phyloP scores from a whole-genome alignment of 176 grass and related monocot genomes.

The Metroxylon sagu region DNA sequence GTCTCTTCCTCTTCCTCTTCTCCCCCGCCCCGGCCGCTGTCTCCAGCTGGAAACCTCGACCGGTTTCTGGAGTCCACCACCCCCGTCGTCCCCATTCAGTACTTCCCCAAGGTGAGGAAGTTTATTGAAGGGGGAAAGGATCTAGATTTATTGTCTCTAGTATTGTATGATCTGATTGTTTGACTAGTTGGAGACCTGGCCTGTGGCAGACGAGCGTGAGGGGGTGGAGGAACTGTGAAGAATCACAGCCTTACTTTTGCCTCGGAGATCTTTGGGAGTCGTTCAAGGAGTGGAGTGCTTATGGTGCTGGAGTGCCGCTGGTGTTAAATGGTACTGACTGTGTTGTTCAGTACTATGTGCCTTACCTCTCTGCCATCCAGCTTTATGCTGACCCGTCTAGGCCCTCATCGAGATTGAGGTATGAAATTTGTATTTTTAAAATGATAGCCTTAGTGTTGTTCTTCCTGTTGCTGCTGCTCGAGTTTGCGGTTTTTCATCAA shows the following conservation, averaged over 20 bases:
- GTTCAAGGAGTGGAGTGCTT: slow-evolving; percentile 96
- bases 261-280: slow-evolving; percentile 92
- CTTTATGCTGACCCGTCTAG: slow-evolving; percentile 52
- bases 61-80: slow-evolving; percentile 69
- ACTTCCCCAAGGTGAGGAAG: slow-evolving; percentile 41
- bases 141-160: not conserved
- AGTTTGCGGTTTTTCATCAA: no score
- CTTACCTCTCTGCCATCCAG: slow-evolving; percentile 90
- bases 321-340: slow-evolving; percentile 69
- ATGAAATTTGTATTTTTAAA: not conserved
- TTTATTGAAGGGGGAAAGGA: not conserved
- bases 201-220: slow-evolving; percentile 39
- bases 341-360: slow-evolving; percentile 89
- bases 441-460: not conserved
- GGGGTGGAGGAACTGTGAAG: slow-evolving; percentile 39
- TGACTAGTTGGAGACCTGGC: slow-evolving; percentile 3
- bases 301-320: slow-evolving; percentile 87
- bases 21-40: slow-evolving; percentile 3
- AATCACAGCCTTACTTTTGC: slow-evolving; percentile 50
- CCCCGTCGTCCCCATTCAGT: slow-evolving; percentile 44
- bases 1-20: slow-evolving; percentile 27
- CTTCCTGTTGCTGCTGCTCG: not conserved
- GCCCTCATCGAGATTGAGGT: slow-evolving; percentile 48
- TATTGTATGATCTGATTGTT: not conserved
- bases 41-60: slow-evolving; percentile 51